Evolutionary conservation across 352 stramenopile genomes (phyloP).

Genomic region (Globisporangium orthogonon): DNA sequence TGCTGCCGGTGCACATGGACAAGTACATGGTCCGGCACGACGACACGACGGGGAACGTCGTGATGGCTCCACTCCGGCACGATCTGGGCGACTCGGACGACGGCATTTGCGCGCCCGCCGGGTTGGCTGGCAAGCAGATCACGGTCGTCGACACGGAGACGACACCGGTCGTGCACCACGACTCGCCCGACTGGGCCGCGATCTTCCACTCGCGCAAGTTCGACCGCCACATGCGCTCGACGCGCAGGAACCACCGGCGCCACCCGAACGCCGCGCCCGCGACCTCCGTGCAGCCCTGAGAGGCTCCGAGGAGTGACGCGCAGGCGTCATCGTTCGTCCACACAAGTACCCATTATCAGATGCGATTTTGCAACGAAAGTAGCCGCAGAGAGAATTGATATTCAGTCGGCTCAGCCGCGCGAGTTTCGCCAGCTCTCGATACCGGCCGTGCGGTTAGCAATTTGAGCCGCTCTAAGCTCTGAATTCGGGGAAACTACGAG

Average conservation of each 20-base stretch:
- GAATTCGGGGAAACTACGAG: background rate
- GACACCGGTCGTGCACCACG: background rate
- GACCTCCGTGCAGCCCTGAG: constrained; percentile 13
- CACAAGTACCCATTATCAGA: too few species aligned
- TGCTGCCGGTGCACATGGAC: constrained; percentile 43
- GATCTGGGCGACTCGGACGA: background rate
- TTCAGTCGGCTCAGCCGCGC: too few species aligned
- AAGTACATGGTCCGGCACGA: constrained; percentile 34
- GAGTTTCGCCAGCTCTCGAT: too few species aligned
- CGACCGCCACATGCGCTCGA: constrained; percentile 60
- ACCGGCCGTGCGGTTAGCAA: too few species aligned
- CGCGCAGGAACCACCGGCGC: constrained; percentile 49
- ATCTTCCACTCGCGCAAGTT: constrained; percentile 58
- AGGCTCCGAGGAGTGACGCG: too few species aligned
- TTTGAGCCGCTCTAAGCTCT: too few species aligned
- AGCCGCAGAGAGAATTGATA: too few species aligned
- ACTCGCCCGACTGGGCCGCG: constrained; percentile 27
- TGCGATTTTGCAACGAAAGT: too few species aligned
- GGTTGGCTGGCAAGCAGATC: background rate
- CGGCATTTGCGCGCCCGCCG: background rate
- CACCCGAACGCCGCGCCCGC: constrained; percentile 30
- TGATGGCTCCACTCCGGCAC: constrained; percentile 4
- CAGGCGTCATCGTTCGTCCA: too few species aligned
- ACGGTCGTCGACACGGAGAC: constrained; percentile 5
- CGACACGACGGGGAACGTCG: constrained; percentile 2